Percentiles rank a stretch among this genome's conserved stretches.
Conservation (phyloP, 2,329 filamentous ascomycete genomes). For the Aspergillus sp. region DNA sequence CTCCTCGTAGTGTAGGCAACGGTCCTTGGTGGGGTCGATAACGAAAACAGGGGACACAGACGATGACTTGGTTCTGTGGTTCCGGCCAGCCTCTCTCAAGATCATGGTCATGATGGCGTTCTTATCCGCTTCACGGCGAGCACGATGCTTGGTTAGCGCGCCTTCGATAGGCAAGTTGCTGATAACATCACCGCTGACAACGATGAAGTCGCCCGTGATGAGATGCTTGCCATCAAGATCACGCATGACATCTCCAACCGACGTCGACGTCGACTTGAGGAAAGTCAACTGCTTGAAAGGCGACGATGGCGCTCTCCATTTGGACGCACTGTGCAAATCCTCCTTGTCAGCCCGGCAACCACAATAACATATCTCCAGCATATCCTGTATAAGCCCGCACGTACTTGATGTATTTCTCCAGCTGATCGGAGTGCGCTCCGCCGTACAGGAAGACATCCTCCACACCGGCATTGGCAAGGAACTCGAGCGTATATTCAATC, state of each 20-base stretch:
- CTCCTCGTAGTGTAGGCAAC: constrained; percentile 94
- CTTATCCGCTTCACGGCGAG: constrained; percentile 78
- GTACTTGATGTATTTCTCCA: constrained; percentile 80
- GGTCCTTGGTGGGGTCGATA: constrained; percentile 74
- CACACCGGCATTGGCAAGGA: constrained; percentile 92
- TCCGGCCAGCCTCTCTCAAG: constrained; percentile 72
- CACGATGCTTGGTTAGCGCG: constrained; percentile 75
- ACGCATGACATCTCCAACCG: constrained; percentile 90
- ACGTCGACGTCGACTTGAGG: constrained; percentile 82
- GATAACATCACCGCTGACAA: constrained; percentile 90
- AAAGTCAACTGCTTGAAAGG: constrained; percentile 82
- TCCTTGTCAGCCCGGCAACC: constrained; percentile 8
- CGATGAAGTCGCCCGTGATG: constrained; percentile 85
- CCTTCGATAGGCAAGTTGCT: constrained; percentile 84
- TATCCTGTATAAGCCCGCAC: constrained; percentile 14
- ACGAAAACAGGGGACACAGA: constrained; percentile 81
- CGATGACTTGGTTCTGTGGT: constrained; percentile 75
- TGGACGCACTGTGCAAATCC: constrained; percentile 58
- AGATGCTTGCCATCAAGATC: constrained; percentile 85
- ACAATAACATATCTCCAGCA: neutral
- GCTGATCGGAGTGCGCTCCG: constrained; percentile 79
- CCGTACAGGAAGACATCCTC: constrained; percentile 92
- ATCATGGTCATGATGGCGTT: constrained; percentile 99
- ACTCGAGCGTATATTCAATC: constrained; percentile 97
- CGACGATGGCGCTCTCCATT: constrained; percentile 71